Percentiles rank a stretch among this genome's conserved stretches.
Evolutionary conservation across 495 filamentous ascomycete genomes (phyloP).

Genomic region (Bombardia bombarda): DNA sequence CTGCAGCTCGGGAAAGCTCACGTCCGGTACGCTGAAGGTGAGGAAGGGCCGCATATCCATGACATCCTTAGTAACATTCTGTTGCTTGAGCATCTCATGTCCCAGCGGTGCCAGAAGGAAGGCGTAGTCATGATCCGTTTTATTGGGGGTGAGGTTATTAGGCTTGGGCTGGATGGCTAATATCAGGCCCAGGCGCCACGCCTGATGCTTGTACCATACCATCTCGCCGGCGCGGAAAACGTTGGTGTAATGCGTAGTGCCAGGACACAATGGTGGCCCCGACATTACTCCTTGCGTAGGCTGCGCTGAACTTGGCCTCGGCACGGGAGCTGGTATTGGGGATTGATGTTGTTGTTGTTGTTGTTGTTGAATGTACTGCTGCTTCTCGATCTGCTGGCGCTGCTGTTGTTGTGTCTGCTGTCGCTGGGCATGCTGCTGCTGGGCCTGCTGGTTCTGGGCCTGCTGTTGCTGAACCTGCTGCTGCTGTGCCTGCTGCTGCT

Average conservation of each 20-base stretch:
- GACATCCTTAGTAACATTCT: constrained; percentile 19
- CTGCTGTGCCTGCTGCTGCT: no score
- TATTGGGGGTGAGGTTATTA: not conserved
- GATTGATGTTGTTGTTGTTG: constrained; percentile 4
- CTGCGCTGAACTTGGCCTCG: not conserved
- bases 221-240: constrained; percentile 35
- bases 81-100: constrained; percentile 14
- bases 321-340: not conserved
- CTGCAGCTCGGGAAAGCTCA: constrained; percentile 12
- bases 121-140: constrained; percentile 13
- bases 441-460: no score
- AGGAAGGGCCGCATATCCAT: constrained; percentile 38
- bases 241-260: constrained; percentile 17
- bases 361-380: not conserved
- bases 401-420: constrained; percentile 3
- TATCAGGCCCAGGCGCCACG: constrained; percentile 34
- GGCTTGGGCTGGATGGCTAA: constrained; percentile 12
- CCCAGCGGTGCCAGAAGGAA: constrained; percentile 22
- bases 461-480: no score
- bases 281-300: not conserved
- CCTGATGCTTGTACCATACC: constrained; percentile 32
- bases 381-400: no score
- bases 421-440: no score
- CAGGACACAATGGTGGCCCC: constrained; percentile 6
- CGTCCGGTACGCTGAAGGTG: constrained; percentile 34